A percentile compares a stretch with the other conserved stretches of the same genome.
These are phyloP conservation scores for Epichloe glyceriae DNA, from an alignment of 2,329 filamentous ascomycete species.

Conservation along the genomic window DNA sequence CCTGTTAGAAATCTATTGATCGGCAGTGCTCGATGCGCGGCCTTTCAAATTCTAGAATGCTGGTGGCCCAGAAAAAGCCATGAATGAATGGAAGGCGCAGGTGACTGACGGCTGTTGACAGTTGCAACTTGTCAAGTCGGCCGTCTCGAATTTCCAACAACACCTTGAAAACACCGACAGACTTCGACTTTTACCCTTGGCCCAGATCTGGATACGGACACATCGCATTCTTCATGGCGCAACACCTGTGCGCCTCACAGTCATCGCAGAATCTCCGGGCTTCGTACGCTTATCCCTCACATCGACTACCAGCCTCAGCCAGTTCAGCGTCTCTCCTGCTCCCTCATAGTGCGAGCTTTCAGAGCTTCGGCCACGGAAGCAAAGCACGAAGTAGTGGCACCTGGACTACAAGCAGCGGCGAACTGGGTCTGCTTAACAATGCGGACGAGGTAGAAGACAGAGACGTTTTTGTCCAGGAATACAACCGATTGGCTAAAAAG, in stretches of 20 bases:
- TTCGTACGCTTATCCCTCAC: slow-evolving; percentile 6
- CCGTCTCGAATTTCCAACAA: background rate
- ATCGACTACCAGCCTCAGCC: slow-evolving; percentile 12
- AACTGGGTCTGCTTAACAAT: slow-evolving; percentile 32
- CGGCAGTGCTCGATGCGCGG: background rate
- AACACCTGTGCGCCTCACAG: slow-evolving; percentile 13
- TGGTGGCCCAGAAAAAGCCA: background rate
- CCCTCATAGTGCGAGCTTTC: slow-evolving; percentile 15
- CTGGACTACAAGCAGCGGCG: slow-evolving; percentile 45
- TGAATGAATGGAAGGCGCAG: background rate
- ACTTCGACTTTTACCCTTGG: background rate
- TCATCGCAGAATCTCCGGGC: slow-evolving; percentile 10
- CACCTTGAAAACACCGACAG: background rate
- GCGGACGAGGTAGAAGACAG: slow-evolving; percentile 37
- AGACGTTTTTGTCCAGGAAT: slow-evolving; percentile 38
- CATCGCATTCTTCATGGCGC: slow-evolving; percentile 6
- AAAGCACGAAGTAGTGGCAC: slow-evolving; percentile 34
- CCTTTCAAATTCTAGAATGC: background rate
- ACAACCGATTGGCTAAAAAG: slow-evolving; percentile 47
- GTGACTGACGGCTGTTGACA: background rate
- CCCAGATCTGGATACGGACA: background rate
- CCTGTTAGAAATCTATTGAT: background rate
- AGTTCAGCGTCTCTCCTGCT: slow-evolving; percentile 15
- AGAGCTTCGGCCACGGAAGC: slow-evolving; percentile 11
- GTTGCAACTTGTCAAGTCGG: background rate